A percentile compares a stretch with the other conserved stretches of the same genome.
Evolutionary conservation across 2,329 filamentous ascomycete species (phyloP).

Genomic region (Diaporthe citrichinensis): DNA sequence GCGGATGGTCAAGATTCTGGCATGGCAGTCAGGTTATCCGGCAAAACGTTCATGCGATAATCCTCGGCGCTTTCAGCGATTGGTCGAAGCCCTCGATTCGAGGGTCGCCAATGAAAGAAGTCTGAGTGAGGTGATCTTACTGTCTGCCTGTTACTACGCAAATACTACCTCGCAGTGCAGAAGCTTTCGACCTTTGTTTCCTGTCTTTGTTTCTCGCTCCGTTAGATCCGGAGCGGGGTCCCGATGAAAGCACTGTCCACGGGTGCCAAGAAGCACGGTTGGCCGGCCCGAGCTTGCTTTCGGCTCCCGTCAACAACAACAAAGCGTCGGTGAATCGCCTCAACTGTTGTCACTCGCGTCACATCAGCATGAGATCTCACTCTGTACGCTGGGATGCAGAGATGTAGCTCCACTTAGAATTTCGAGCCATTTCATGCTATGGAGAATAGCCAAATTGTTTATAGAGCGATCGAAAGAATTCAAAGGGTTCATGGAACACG

Average conservation of each 20-base stretch:
- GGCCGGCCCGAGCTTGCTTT: neutral
- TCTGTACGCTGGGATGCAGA: neutral
- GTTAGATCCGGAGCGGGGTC: neutral
- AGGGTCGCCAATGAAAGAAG: neutral
- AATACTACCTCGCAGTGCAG: neutral
- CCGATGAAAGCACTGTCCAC: neutral
- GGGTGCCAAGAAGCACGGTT: neutral
- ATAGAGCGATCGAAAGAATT: neutral
- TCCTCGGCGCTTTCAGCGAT: too few species aligned
- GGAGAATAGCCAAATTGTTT: neutral
- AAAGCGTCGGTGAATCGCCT: too few species aligned
- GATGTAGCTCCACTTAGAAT: neutral
- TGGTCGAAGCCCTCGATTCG: neutral
- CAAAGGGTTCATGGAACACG: neutral
- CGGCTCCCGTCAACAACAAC: neutral
- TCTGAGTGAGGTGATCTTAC: neutral
- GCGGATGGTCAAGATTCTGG: neutral
- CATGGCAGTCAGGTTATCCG: neutral
- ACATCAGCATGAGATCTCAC: neutral
- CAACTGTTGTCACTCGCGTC: neutral
- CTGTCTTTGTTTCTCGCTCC: neutral
- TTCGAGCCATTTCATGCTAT: neutral
- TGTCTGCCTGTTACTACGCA: neutral
- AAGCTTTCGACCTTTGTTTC: neutral
- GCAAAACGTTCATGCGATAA: conserved; percentile 2